Evolutionary conservation across 1,284 basidiomycete species (phyloP), one percentile per base, ranked within the genome.

Genomic region (Phylloboletellus chloephorus): DNA sequence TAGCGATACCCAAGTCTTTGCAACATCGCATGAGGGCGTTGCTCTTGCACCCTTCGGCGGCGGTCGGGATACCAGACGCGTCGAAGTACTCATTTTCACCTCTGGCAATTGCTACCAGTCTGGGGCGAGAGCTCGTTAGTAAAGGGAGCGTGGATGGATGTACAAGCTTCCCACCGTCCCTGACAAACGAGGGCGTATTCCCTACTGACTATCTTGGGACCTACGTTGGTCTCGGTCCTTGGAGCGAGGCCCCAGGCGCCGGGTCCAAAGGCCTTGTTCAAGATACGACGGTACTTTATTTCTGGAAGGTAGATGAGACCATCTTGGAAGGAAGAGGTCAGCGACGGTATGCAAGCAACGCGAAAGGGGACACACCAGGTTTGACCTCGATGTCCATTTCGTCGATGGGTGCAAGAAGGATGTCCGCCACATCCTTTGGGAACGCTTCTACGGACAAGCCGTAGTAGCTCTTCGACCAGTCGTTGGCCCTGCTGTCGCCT

Each of bases 81-180:
- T 95, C 91, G 58, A 97, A 98, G 64, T 94, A 98, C 53, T 97
- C 92, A 57, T 98, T 95, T 66, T 98, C 95, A 31, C 95, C 95
- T 43, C 95, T 76, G 1, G 95, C 88, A 47, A 97, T 83, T 5
- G 80, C 85, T 0, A 98, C 92, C 15, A 98, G 74, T 39, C 92
- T 95, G 50, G 2, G 16, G 37, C 29, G 9, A 29, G 20, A 5
- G 22, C 7, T n/a, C 16, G 15, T 41, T 24, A 28, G 37, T 21
- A 17, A 12, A 25, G 8, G 24, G 11, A 17, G 3, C 5, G 1
- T 16, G 8, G 23, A n/a, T 22, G 13, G 16, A 23, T 31, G 38
- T 25, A 8, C 12, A 35, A 15, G 7, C 20, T 17, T 57, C 76
- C 50, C 34, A 90, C 89, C 93, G 71, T 39, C 95, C 95, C 22